Base-by-base conservation (phyloP, 78 protist genomes). In the Pelomyxa schiedti region DNA sequence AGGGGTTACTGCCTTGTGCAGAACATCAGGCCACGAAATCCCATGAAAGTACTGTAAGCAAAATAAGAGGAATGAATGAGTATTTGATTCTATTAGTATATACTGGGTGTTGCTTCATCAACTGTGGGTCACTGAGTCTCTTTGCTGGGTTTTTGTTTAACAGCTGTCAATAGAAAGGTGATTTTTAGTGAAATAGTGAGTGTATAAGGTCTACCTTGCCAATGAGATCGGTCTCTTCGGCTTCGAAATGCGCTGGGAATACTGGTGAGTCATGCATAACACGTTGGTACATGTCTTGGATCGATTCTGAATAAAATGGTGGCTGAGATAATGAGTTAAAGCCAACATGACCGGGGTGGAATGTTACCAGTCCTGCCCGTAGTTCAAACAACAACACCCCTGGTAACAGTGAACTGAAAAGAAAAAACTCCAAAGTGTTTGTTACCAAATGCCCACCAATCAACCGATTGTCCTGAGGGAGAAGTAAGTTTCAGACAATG, bases 361-460 rank as follows among this genome's bases (percentile, higher is more conserved):
- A n/a, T n/a, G 39, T 36, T 30, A 77, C 42, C 66, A 84, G 73
- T 66, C 95, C 95, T 35, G 84, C 82, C 38, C 88, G 83, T 95
- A 93, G 91, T 65, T 93, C 96, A 75, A 68, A 93, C 4, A 90
- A 36, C 24, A 93, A 78, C 3, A 90, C n/a, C n/a, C n/a, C n/a
- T n/a, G n/a, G n/a, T n/a, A n/a, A n/a, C n/a, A n/a, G n/a, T n/a
- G n/a, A n/a, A n/a, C n/a, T n/a, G n/a, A n/a, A n/a, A n/a, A n/a
- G n/a, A n/a, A n/a, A n/a, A n/a, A n/a, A n/a, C n/a, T n/a, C n/a
- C n/a, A n/a, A n/a, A n/a, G n/a, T n/a, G n/a, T n/a, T n/a, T n/a
- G n/a, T n/a, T 84, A 39, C 97, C 97, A 5, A 95, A 66, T 36
- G 75, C 16, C 98, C 97, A 95, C 97, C 97, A 94, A 58, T 95